A percentile compares a stretch with the other conserved stretches of the same genome.
Evolutionary conservation across 768 basidiomycete genomes (phyloP).

Genomic region (Lactifluus rugatus): DNA sequence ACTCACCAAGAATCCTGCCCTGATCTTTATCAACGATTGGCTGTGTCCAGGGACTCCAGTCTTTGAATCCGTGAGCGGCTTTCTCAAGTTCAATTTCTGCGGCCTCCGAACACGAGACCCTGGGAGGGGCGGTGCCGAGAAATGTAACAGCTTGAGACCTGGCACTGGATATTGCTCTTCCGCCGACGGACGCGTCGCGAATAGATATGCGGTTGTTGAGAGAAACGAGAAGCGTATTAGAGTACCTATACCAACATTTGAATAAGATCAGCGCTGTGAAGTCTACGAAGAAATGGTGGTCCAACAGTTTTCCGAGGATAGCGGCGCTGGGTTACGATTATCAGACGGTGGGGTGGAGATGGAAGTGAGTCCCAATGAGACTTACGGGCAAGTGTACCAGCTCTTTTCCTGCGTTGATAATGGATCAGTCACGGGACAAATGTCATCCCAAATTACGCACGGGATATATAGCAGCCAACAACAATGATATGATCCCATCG

Average conservation of each 20-base stretch:
- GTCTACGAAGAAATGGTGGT: background rate
- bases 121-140: no score
- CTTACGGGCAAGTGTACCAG: slow-evolving; percentile 8
- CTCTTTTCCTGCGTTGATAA: background rate
- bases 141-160: background rate
- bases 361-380: background rate
- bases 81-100: background rate
- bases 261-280: background rate
- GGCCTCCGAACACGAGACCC: no score
- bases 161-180: background rate
- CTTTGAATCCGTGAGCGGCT: background rate
- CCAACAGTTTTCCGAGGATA: slow-evolving; percentile 10
- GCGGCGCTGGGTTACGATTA: background rate
- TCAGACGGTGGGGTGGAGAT: background rate
- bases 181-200: background rate
- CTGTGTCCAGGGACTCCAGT: no score
- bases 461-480: background rate
- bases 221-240: no score
- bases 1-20: background rate
- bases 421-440: background rate
- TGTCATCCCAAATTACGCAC: background rate
- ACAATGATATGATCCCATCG: background rate
- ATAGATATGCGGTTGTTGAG: no score
- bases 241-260: background rate
- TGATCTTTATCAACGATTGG: background rate